Evolutionary conservation across 345 rosid species (phyloP).

Genomic region (Ceriops zippeliana): DNA sequence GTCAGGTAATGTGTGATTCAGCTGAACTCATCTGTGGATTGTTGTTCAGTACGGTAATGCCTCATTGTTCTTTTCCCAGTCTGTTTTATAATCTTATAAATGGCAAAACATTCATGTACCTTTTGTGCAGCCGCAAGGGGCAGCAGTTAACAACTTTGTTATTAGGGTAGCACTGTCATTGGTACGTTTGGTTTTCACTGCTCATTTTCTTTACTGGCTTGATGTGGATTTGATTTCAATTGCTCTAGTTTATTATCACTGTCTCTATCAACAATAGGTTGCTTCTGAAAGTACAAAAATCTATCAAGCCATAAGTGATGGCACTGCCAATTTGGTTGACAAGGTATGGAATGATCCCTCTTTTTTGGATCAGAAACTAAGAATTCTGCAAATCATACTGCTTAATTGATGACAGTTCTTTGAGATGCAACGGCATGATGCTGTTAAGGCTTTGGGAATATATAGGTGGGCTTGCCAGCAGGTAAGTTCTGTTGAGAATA

Average conservation of each 20-base stretch:
- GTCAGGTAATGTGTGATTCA: slow-evolving; percentile 56
- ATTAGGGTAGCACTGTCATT: slow-evolving; percentile 83
- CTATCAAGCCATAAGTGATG: slow-evolving; percentile 85
- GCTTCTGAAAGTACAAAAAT: slow-evolving; percentile 83
- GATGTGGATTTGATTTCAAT: slow-evolving; percentile 11
- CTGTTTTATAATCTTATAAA: neutral
- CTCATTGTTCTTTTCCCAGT: neutral
- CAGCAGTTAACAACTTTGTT: slow-evolving; percentile 73
- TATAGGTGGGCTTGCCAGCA: slow-evolving; percentile 86
- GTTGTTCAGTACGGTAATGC: neutral
- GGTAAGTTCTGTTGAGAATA: slow-evolving; percentile 42
- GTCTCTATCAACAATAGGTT: slow-evolving; percentile 49
- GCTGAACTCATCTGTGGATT: slow-evolving; percentile 1
- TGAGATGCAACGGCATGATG: slow-evolving; percentile 90
- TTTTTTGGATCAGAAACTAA: slow-evolving; percentile 18
- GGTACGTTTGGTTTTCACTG: slow-evolving; percentile 44
- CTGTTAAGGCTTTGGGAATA: slow-evolving; percentile 73
- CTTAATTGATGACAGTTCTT: slow-evolving; percentile 63
- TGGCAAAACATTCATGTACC: slow-evolving; percentile 17
- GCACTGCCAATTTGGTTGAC: slow-evolving; percentile 83
- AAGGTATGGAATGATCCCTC: slow-evolving; percentile 47
- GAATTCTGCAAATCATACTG: slow-evolving; percentile 12
- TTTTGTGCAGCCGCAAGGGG: slow-evolving; percentile 82
- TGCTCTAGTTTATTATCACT: neutral
- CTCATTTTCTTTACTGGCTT: neutral